Percentiles rank a stretch among this genome's conserved stretches.
These are phyloP conservation scores for Lachancea cidri DNA, from an alignment of 805 yeast species.

Conservation along the genomic window DNA sequence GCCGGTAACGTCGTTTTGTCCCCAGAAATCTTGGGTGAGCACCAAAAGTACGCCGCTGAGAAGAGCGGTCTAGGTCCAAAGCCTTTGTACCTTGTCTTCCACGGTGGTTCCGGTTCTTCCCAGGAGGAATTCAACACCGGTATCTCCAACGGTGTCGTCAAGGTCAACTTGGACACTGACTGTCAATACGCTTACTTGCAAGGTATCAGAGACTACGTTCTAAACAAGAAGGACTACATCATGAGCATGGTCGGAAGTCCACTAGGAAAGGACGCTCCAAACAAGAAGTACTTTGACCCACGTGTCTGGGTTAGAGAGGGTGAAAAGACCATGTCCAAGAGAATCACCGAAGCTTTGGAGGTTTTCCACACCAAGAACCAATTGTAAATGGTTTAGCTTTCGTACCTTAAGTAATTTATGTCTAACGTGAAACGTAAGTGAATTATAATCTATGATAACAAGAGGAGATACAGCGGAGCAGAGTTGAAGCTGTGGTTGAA, in stretches of 20 bases:
- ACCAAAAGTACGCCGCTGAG: conserved; percentile 83
- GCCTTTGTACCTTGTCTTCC: conserved; percentile 97
- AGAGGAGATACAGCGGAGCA: conserved; percentile 97
- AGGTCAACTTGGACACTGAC: conserved; percentile 99
- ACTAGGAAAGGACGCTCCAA: conserved; percentile 98
- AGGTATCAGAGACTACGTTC: conserved; percentile 97
- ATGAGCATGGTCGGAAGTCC: conserved; percentile 94
- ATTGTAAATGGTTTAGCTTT: conserved; percentile 6
- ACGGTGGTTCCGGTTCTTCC: conserved; percentile 99
- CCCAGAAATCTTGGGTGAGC: conserved; percentile 93
- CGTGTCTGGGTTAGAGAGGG: conserved; percentile 99
- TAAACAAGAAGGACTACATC: conserved; percentile 93
- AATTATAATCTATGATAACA: conserved; percentile 61
- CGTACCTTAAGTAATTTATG: conserved; percentile 4
- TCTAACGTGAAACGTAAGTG: conserved; percentile 5
- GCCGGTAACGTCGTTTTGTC: conserved; percentile 94
- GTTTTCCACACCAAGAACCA: conserved; percentile 73
- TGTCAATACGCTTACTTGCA: conserved; percentile 95
- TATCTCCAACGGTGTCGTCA: conserved; percentile 91
- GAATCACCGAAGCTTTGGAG: conserved; percentile 78
- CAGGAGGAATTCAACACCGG: conserved; percentile 89
- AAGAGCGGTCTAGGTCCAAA: conserved; percentile 42
- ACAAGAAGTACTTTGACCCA: conserved; percentile 99
- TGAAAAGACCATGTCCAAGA: conserved; percentile 93
- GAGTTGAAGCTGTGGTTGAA: too few relatives aligned